A percentile compares a stretch with the other conserved stretches of the same genome.
These are phyloP conservation scores for Saccharomyces mikatae DNA, from an alignment of 805 yeast species.

Conservation along the genomic window DNA sequence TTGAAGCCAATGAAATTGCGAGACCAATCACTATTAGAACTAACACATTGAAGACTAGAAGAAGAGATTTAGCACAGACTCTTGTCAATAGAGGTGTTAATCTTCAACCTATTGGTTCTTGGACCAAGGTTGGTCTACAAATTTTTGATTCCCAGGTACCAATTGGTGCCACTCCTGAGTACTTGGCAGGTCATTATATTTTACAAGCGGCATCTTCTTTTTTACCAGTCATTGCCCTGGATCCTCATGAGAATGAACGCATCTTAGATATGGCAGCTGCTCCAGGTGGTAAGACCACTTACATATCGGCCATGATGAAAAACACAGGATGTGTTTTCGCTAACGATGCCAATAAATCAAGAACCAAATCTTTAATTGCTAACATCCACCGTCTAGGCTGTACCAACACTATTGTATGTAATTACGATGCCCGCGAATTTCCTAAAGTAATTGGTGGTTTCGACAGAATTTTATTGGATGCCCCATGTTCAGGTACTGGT, in stretches of 20 bases:
- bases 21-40: constrained; percentile 96
- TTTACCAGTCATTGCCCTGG: constrained; percentile 94
- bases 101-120: constrained; percentile 90
- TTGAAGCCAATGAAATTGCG: constrained; percentile 95
- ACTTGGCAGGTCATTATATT: constrained; percentile 94
- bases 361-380: constrained; percentile 94
- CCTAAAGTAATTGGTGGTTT: constrained; percentile 98
- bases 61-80: constrained; percentile 92
- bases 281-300: constrained; percentile 98
- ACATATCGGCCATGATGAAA: constrained; percentile 91
- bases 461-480: constrained; percentile 89
- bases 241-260: constrained; percentile 95
- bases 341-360: constrained; percentile 90
- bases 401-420: constrained; percentile 90
- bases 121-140: constrained; percentile 98
- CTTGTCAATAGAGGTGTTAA: constrained; percentile 95
- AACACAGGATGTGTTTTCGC: constrained; percentile 97
- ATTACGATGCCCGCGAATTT: constrained; percentile 96
- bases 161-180: constrained; percentile 98
- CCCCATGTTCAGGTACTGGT: constrained; percentile 99
- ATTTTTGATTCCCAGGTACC: constrained; percentile 99
- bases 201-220: constrained; percentile 98
- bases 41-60: constrained; percentile 88
- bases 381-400: constrained; percentile 96
- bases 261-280: constrained; percentile 98